Conservation (phyloP, 805 yeast species). For the Sugiyamaella chiloensis region DNA sequence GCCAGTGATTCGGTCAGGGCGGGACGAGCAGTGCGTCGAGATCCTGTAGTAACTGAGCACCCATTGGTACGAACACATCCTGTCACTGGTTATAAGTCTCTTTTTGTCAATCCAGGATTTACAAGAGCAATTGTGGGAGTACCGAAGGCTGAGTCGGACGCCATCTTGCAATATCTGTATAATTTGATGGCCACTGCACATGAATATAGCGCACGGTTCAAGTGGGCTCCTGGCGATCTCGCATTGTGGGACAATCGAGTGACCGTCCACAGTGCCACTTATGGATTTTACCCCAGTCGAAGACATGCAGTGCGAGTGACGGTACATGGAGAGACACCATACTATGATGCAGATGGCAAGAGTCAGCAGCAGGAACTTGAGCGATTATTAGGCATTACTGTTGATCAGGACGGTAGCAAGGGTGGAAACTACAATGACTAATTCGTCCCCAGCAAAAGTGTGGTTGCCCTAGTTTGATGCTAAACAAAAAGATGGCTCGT, state of each 20-base stretch:
- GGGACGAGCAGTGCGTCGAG: constrained; percentile 68
- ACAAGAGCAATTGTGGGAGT: constrained; percentile 50
- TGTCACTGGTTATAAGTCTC: constrained; percentile 59
- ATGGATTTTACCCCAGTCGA: constrained; percentile 67
- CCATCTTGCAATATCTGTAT: constrained; percentile 46
- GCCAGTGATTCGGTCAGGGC: constrained; percentile 28
- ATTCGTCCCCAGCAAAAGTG: too few species aligned
- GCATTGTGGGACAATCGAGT: constrained; percentile 79
- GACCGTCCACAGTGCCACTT: constrained; percentile 58
- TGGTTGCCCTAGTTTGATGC: too few species aligned
- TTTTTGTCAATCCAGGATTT: constrained; percentile 52
- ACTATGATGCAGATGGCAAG: constrained; percentile 25
- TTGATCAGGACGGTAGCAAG: constrained; percentile 30
- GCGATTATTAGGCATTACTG: constrained; percentile 25
- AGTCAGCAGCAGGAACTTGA: constrained; percentile 29
- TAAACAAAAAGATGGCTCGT: too few species aligned
- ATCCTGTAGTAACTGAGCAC: constrained; percentile 47
- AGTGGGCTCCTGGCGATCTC: constrained; percentile 67
- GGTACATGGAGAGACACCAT: constrained; percentile 69
- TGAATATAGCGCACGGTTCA: constrained; percentile 27
- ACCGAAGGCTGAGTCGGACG: constrained; percentile 47
- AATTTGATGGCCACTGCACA: constrained; percentile 47
- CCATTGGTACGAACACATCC: constrained; percentile 66
- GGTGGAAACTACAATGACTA: constrained; percentile 34
- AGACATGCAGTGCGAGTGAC: constrained; percentile 76